Evolutionary conservation across 2,329 filamentous ascomycete genomes (phyloP).

Genomic region (Orbilia quercus): DNA sequence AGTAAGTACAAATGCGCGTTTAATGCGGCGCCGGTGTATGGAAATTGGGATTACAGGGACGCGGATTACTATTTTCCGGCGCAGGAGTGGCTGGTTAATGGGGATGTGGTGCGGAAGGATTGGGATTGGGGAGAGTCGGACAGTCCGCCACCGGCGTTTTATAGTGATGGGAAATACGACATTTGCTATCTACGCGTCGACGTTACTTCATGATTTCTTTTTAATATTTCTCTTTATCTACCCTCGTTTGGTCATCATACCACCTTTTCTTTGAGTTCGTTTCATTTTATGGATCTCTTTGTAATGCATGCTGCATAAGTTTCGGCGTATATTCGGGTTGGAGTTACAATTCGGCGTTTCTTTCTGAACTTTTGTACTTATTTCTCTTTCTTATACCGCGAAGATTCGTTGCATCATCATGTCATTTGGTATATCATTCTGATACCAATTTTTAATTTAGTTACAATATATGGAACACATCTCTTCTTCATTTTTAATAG

Average conservation of each 20-base stretch:
- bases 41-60: constrained; percentile 49
- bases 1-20: constrained; percentile 48
- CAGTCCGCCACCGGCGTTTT: constrained; percentile 55
- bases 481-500: background rate
- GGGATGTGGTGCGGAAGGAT: constrained; percentile 40
- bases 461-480: constrained; percentile 8
- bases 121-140: constrained; percentile 51
- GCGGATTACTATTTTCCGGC: constrained; percentile 52
- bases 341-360: constrained; percentile 21
- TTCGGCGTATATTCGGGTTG: constrained; percentile 32
- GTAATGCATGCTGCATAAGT: constrained; percentile 30
- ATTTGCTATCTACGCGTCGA: constrained; percentile 53
- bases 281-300: constrained; percentile 21
- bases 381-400: background rate
- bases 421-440: constrained; percentile 24
- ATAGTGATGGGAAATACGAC: constrained; percentile 46
- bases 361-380: background rate
- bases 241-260: constrained; percentile 2
- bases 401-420: no score
- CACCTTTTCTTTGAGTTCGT: background rate
- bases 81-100: constrained; percentile 51
- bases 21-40: constrained; percentile 45
- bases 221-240: background rate
- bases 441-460: background rate
- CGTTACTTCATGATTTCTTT: constrained; percentile 39